Base-by-base conservation (phyloP, 306 rosid species). In the Sicyos baderoa region DNA sequence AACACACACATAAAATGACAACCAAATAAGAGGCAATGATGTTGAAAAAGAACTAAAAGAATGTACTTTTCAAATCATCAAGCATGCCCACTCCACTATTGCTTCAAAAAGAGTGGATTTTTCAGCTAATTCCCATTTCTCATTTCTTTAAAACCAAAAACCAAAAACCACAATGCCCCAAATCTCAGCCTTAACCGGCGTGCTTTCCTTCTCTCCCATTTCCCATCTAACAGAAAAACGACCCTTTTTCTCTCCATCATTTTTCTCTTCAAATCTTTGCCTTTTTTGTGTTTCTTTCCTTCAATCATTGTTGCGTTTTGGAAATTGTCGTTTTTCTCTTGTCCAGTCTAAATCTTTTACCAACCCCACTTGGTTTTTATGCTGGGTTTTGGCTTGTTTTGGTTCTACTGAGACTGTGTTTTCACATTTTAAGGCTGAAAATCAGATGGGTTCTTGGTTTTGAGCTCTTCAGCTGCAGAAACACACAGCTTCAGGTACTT, bases 281-380 rank as follows among this genome's bases (percentile, higher is more conserved):
- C 19, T 23, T 23, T 25, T 25, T 44, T 69, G 6, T 16, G 51
- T 50, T 8, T 19, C 58, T 70, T 80, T 27, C 15, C 29, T 53
- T 53, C 68, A 65, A 63, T 75, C 55, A 76, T 71, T 22, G 37
- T 71, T 35, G 55, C 59, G 68, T 68, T 16, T 64, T 62, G 62
- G 42, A 75, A 44, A 22, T 58, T 86, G 90, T 89, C 87, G 62
- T 72, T 80, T 83, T 79, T 55, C 54, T 53, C 54, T 53, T 13
- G 47, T 79, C 66, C 74, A 70, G 89, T 89, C 86, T 76, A 85
- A 79, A 84, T 77, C 72, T 23, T 60, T 25, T 74, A 79, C 88
- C 82, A 73, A 81, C 81, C 86, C 80, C 80, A 72, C 66, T 74
- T 72, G 44, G 76, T 75, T 75, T 79, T 82, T 59, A 58, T 74